Percentiles rank a stretch among this genome's conserved stretches.
phyloP scores from a whole-genome alignment of 306 rosid species.

The Acacia confusa region DNA sequence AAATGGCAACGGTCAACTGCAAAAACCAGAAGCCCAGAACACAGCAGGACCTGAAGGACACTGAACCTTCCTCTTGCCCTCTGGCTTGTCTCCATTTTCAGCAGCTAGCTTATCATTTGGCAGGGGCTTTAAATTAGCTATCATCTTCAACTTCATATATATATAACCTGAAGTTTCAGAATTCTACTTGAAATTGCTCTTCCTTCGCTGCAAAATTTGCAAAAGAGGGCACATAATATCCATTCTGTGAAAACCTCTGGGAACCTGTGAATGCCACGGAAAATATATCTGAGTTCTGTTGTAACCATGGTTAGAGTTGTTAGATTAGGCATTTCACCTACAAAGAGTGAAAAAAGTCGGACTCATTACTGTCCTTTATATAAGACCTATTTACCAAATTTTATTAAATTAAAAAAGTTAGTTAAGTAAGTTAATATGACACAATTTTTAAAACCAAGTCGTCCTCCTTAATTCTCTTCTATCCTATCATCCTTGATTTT shows the following conservation, averaged over 20 bases:
- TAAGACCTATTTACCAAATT: too few species aligned
- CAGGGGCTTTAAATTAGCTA: neutral
- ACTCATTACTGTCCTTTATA: neutral
- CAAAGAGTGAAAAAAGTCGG: neutral
- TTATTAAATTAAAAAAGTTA: too few species aligned
- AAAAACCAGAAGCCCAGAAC: neutral
- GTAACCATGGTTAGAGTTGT: neutral
- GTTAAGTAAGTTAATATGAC: too few species aligned
- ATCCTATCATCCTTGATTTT: too few species aligned
- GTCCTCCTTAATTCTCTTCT: too few species aligned
- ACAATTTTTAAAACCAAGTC: too few species aligned
- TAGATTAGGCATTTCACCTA: neutral
- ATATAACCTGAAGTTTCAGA: conserved; percentile 20
- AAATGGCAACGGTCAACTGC: neutral
- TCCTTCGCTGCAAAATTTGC: conserved; percentile 77
- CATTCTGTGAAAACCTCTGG: conserved; percentile 86
- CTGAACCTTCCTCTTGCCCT: neutral
- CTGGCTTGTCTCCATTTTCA: neutral
- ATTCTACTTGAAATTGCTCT: conserved; percentile 39
- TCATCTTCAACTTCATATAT: neutral
- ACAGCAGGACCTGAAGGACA: neutral
- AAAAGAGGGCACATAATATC: conserved; percentile 80
- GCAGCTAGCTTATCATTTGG: neutral
- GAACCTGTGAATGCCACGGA: conserved; percentile 50
- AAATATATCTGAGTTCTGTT: neutral